Evolutionary conservation across 2,329 filamentous ascomycete species (phyloP).

Genomic region (Colletotrichum tabaci): DNA sequence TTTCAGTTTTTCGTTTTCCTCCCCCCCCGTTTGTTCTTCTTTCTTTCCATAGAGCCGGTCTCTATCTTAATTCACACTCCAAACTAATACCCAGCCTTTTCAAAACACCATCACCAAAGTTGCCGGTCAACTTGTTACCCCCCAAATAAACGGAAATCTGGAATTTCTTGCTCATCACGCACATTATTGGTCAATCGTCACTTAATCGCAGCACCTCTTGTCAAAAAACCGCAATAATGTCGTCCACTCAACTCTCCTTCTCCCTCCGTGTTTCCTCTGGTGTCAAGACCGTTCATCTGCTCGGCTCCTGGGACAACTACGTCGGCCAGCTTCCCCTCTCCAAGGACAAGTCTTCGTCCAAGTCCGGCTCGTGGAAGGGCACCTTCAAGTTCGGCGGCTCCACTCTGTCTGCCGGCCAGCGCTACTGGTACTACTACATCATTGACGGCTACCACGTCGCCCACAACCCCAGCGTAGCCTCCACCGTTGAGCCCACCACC

Average conservation of each 20-base stretch:
- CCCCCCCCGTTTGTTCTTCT: conserved; percentile 56
- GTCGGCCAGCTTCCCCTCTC: conserved; percentile 92
- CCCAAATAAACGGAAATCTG: conserved; percentile 62
- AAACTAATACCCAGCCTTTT: conserved; percentile 48
- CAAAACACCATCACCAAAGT: conserved; percentile 49
- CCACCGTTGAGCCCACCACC: conserved; percentile 94
- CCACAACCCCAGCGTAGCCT: conserved; percentile 92
- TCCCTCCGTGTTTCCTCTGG: conserved; percentile 94
- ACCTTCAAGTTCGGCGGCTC: conserved; percentile 95
- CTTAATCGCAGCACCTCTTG: conserved; percentile 51
- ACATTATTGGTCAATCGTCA: conserved; percentile 39
- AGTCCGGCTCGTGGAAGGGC: conserved; percentile 93
- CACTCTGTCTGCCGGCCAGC: conserved; percentile 87
- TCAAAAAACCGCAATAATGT: conserved; percentile 74
- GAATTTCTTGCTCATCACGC: conserved; percentile 71
- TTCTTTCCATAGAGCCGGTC: conserved; percentile 67
- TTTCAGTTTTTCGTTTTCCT: conserved; percentile 69
- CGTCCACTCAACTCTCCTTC: conserved; percentile 94
- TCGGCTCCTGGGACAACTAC: conserved; percentile 99
- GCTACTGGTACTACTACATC: conserved; percentile 99
- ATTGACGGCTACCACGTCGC: conserved; percentile 99
- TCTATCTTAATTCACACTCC: conserved; percentile 56
- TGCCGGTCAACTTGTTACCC: conserved; percentile 59
- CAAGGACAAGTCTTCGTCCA: conserved; percentile 86
- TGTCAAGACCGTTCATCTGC: conserved; percentile 97